Evolutionary conservation across 2,329 filamentous ascomycete species (phyloP).

Genomic region (Cladophialophora exuberans): DNA sequence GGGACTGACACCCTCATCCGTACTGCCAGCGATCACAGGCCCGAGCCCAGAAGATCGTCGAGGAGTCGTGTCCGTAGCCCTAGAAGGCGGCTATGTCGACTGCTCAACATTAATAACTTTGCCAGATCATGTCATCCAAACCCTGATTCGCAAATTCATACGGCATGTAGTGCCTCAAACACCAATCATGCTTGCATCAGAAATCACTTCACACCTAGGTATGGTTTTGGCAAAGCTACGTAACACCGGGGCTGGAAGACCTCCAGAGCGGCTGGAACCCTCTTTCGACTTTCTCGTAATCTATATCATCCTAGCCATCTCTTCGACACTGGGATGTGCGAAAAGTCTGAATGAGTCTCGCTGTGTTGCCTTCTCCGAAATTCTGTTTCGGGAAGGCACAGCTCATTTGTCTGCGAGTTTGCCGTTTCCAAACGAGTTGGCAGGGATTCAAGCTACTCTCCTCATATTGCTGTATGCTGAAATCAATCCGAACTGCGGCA

Average conservation of each 20-base stretch:
- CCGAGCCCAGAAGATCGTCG: not conserved
- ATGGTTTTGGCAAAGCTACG: conserved; percentile 12
- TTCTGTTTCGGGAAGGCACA: conserved; percentile 33
- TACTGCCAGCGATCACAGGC: conserved; percentile 6
- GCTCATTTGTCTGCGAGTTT: conserved; percentile 29
- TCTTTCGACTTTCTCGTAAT: conserved; percentile 34
- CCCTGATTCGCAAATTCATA: conserved; percentile 35
- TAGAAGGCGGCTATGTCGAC: too few relatives aligned
- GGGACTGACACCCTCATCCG: conserved; percentile 35
- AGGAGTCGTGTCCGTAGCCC: not conserved
- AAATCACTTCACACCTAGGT: conserved; percentile 28
- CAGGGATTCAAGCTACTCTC: conserved; percentile 23
- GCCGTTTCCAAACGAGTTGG: conserved; percentile 25
- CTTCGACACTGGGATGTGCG: conserved; percentile 34
- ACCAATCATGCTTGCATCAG: conserved; percentile 29
- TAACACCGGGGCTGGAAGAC: not conserved
- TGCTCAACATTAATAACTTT: conserved; percentile 9
- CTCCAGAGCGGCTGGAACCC: conserved; percentile 13
- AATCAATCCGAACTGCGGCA: conserved; percentile 25
- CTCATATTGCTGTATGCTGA: conserved; percentile 26
- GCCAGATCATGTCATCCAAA: conserved; percentile 19
- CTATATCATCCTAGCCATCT: conserved; percentile 36
- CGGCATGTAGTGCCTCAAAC: conserved; percentile 29
- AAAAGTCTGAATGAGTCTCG: conserved; percentile 33
- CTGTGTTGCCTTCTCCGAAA: conserved; percentile 34